phyloP scores from a whole-genome alignment of 345 rosid species.

The Hibiscus syriacus region DNA sequence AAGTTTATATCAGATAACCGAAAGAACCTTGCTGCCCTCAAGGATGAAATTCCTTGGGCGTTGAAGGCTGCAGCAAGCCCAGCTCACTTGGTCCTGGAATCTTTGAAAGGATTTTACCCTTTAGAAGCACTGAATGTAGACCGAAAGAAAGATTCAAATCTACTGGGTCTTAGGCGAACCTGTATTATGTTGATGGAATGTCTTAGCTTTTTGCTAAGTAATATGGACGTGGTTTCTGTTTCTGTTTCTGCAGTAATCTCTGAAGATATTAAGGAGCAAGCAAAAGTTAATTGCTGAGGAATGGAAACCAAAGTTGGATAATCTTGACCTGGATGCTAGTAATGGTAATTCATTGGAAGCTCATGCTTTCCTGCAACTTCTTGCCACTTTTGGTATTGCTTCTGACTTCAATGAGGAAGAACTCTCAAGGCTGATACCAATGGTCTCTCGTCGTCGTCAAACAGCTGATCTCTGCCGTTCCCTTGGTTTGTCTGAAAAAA shows the following conservation, averaged over 20 bases:
- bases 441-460: constrained; percentile 5
- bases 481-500: constrained; percentile 3
- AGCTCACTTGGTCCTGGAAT: constrained; percentile 66
- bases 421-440: constrained; percentile 1
- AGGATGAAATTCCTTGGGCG: constrained; percentile 91
- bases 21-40: constrained; percentile 84
- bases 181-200: constrained; percentile 99
- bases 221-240: constrained; percentile 35
- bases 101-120: constrained; percentile 81
- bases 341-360: constrained; percentile 99
- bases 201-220: constrained; percentile 72
- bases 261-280: constrained; percentile 57
- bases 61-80: constrained; percentile 72
- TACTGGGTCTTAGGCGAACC: constrained; percentile 90
- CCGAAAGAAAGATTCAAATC: constrained; percentile 82
- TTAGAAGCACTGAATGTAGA: constrained; percentile 46
- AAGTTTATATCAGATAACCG: constrained; percentile 95
- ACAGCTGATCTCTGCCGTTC: constrained; percentile 3
- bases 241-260: constrained; percentile 56
- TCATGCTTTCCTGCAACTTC: constrained; percentile 94
- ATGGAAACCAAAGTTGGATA: constrained; percentile 86
- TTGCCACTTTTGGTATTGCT: constrained; percentile 81
- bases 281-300: constrained; percentile 74
- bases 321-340: constrained; percentile 71
- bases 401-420: constrained; percentile 51